Conservation (phyloP, 208 protist genomes). For the Herpetomonas tarakana region DNA sequence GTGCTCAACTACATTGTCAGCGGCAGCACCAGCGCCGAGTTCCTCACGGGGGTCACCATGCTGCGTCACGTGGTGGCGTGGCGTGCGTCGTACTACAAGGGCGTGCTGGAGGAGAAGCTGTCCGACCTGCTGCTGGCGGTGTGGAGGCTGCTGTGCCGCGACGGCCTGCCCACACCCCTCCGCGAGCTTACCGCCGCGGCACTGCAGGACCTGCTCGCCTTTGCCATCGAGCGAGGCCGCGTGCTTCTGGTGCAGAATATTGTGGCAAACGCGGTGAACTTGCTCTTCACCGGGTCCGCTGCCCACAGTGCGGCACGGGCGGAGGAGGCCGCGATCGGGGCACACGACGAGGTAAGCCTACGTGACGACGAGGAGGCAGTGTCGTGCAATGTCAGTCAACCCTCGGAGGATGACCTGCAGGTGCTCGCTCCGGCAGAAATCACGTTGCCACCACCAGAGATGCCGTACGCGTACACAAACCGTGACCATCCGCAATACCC, state of each 20-base stretch:
- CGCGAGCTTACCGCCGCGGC: slow-evolving; percentile 56
- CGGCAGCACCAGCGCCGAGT: slow-evolving; percentile 39
- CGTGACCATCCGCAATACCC: too few species aligned
- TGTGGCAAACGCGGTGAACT: slow-evolving; percentile 53
- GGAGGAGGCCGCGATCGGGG: neutral
- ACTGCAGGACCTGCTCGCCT: slow-evolving; percentile 49
- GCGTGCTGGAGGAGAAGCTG: slow-evolving; percentile 35
- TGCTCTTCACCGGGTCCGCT: slow-evolving; percentile 15
- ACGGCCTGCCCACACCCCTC: slow-evolving; percentile 26
- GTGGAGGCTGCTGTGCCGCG: slow-evolving; percentile 35
- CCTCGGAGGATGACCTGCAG: neutral
- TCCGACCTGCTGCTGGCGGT: slow-evolving; percentile 47
- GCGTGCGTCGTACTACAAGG: slow-evolving; percentile 21
- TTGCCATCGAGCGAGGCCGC: slow-evolving; percentile 39
- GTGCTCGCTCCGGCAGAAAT: neutral
- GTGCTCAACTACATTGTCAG: slow-evolving; percentile 43
- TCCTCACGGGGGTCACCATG: slow-evolving; percentile 52
- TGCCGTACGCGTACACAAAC: neutral
- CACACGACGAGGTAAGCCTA: neutral
- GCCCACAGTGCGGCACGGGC: neutral
- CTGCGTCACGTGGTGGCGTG: slow-evolving; percentile 52
- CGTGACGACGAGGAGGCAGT: neutral
- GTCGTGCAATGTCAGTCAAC: neutral
- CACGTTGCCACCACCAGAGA: neutral
- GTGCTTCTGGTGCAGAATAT: slow-evolving; percentile 44